Base-by-base conservation (phyloP, 2,329 filamentous ascomycete genomes). In the Furcasterigmium furcatum region DNA sequence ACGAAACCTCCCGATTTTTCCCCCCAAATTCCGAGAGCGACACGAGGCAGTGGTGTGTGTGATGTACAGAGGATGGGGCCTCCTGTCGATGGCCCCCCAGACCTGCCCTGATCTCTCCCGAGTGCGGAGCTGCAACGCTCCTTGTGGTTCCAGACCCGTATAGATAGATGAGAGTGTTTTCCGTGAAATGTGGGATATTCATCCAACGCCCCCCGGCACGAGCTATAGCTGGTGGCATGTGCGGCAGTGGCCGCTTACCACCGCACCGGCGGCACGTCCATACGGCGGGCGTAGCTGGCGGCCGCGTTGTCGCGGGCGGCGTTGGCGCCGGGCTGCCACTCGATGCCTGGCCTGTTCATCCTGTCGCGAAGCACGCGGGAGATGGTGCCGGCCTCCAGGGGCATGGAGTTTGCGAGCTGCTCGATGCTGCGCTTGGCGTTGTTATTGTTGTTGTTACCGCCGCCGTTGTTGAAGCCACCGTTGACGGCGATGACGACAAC, bases 401-500 rank as follows among this genome's bases (percentile, higher is more conserved):
- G 49, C 25, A 58, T 46, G 16, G 50, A 43, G 44, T 56, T 52
- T 29, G 49, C 46, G 36, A 49, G 47, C 25, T 56, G 46, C 18
- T 50, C 49, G 43, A 65, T 44, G 21, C 60, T 35, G 41, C 51
- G 46, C 47, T 50, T 55, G 48, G 30, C 47, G 46, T 52, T 59
- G 58, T 61, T 62, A 54, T 62, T 65, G 44, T 53, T 59, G 44
- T 49, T 54, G 43, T 57, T 56, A 45, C 50, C 61, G 25, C 53
- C 58, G 43, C 41, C 27, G 38, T 47, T 8, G 52, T 48, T 53
- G 51, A 49, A 50, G 24, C 52, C 48, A 35, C 46, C 53, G 47
- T 69, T 61, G 49, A 75, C 62, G 22, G 69, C 62, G 49, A 77
- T 56, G 54, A 75, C 78, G 43, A 75, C 65, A 44, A 75, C 69